Conservation (phyloP, 495 filamentous ascomycete genomes). For the Bacidia rubella region DNA sequence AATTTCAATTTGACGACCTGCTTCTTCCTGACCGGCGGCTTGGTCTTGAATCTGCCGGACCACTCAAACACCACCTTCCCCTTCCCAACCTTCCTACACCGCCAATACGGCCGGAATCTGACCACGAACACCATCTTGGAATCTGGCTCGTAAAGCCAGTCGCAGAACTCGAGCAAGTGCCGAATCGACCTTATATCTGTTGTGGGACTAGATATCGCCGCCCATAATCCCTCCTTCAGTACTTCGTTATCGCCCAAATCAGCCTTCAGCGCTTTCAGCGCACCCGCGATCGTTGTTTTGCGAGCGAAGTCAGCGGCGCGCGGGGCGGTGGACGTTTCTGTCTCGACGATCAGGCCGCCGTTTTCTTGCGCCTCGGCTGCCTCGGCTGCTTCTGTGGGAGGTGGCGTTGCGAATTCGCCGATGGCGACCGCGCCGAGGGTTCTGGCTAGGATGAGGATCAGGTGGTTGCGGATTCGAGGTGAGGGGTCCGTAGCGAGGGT, state of each 20-base stretch:
- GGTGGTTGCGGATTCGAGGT: conserved; percentile 57
- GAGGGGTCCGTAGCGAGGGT: conserved; percentile 66
- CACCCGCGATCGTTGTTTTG: conserved; percentile 61
- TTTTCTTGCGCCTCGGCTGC: conserved; percentile 24
- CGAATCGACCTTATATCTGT: conserved; percentile 58
- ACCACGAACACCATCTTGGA: conserved; percentile 48
- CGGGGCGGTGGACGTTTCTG: conserved; percentile 52
- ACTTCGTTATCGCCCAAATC: conserved; percentile 49
- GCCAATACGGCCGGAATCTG: conserved; percentile 60
- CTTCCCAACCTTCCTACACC: conserved; percentile 46
- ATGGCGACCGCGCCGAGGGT: conserved; percentile 71
- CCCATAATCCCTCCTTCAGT: conserved; percentile 63
- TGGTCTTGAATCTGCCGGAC: conserved; percentile 4
- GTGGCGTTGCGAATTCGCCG: conserved; percentile 36
- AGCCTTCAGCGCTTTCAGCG: conserved; percentile 48
- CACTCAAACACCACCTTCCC: conserved; percentile 17
- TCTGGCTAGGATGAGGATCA: conserved; percentile 53
- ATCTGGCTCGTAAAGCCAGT: conserved; percentile 54
- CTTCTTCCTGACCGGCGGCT: conserved; percentile 1
- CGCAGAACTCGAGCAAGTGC: conserved; percentile 66
- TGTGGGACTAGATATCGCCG: conserved; percentile 53
- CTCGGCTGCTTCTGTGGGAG: conserved; percentile 8
- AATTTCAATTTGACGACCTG: conserved; percentile 10
- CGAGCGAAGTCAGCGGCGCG: conserved; percentile 58
- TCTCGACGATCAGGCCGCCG: conserved; percentile 63